Percentiles rank a stretch among this genome's conserved stretches.
phyloP scores from a whole-genome alignment of 2,329 filamentous ascomycete species.

The Sphaceloma murrayae region DNA sequence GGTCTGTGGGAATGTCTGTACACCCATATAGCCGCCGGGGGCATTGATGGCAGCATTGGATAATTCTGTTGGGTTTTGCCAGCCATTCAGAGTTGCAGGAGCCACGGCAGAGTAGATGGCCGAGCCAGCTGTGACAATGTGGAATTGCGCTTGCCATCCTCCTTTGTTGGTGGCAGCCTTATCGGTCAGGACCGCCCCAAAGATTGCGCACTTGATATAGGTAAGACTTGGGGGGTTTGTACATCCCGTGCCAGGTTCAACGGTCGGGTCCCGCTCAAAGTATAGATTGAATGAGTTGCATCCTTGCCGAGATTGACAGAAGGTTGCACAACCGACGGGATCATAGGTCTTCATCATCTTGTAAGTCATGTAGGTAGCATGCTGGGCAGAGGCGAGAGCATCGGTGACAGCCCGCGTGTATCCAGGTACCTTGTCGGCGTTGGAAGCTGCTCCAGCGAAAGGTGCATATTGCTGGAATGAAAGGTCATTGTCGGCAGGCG shows the following conservation, averaged over 20 bases:
- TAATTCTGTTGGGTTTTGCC: conserved; percentile 18
- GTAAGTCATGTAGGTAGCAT: conserved; percentile 23
- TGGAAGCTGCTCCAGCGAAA: conserved; percentile 19
- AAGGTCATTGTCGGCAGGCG: too few relatives aligned
- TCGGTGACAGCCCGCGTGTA: conserved; percentile 12
- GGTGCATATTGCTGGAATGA: too few relatives aligned
- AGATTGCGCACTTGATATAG: conserved; percentile 20
- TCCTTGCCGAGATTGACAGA: conserved; percentile 20
- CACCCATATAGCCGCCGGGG: conserved; percentile 24
- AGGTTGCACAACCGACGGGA: conserved; percentile 22
- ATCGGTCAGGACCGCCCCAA: conserved; percentile 17
- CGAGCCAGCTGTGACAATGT: conserved; percentile 27
- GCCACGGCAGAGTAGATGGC: conserved; percentile 27
- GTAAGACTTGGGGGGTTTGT: conserved; percentile 18
- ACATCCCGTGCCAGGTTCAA: conserved; percentile 20
- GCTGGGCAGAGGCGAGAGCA: conserved; percentile 14
- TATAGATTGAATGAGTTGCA: conserved; percentile 23
- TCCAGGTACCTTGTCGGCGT: conserved; percentile 9
- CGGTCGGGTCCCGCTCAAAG: conserved; percentile 17
- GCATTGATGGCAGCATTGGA: conserved; percentile 24
- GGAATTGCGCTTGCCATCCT: conserved; percentile 23
- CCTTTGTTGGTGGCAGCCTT: conserved; percentile 19
- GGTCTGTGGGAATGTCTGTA: conserved; percentile 23
- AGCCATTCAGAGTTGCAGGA: conserved; percentile 16
- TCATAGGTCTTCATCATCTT: conserved; percentile 25